Percentiles rank a stretch among this genome's conserved stretches.
These are phyloP conservation scores for Suillus alpinus DNA, from an alignment of 768 basidiomycete genomes.

Conservation along the genomic window DNA sequence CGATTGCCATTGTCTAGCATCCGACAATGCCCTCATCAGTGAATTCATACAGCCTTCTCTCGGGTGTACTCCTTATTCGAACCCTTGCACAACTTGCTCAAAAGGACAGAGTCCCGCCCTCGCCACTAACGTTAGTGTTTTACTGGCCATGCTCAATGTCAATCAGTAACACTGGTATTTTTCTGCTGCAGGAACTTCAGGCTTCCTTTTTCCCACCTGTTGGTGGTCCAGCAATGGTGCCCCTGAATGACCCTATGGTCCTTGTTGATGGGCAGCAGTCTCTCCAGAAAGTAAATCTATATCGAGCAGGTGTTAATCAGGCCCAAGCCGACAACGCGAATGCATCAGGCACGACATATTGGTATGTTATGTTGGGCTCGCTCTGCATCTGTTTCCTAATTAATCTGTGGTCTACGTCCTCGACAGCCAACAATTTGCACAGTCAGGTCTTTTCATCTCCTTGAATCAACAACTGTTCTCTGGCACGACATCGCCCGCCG, in stretches of 20 bases:
- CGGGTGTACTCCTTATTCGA: slow-evolving; percentile 23
- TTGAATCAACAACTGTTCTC: slow-evolving; percentile 19
- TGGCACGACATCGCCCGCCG: slow-evolving; percentile 19
- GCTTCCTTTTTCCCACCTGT: slow-evolving; percentile 23
- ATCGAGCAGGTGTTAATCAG: slow-evolving; percentile 26
- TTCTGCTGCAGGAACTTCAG: slow-evolving; percentile 21
- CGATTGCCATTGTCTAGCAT: slow-evolving; percentile 14
- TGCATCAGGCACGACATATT: slow-evolving; percentile 20
- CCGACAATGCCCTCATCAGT: slow-evolving; percentile 25
- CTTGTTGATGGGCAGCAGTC: slow-evolving; percentile 22
- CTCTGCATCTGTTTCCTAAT: no score
- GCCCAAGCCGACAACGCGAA: slow-evolving; percentile 21
- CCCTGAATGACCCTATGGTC: slow-evolving; percentile 25
- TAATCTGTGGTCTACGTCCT: neutral
- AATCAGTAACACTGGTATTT: neutral
- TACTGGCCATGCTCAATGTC: neutral
- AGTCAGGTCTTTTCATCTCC: slow-evolving; percentile 23
- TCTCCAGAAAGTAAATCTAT: slow-evolving; percentile 26
- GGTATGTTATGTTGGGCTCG: slow-evolving; percentile 8
- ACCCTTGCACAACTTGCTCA: slow-evolving; percentile 24
- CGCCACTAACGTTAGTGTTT: slow-evolving; percentile 18
- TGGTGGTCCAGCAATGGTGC: slow-evolving; percentile 22
- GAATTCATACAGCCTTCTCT: slow-evolving; percentile 24
- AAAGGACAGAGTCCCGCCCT: slow-evolving; percentile 17
- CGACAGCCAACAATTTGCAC: slow-evolving; percentile 20